Base-by-base conservation (phyloP, 78 protist species). In the Dictyostelium intermedium region DNA sequence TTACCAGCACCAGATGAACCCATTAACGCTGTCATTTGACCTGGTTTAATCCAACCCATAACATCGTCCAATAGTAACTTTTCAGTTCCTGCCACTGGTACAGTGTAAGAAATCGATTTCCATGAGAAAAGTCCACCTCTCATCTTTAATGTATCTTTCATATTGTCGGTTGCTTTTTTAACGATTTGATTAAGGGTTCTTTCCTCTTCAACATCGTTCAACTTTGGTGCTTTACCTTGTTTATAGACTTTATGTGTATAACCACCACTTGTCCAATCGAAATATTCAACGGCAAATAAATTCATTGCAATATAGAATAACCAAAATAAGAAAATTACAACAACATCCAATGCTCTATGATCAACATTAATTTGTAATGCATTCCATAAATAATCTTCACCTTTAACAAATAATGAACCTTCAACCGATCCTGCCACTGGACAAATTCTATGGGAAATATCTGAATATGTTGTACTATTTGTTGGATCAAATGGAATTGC, bases 1-100 rank as follows among this genome's bases (percentile, higher is more conserved):
- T 98, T 98, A 69, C 91, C 95, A n/a, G 95, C 95, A 76, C 95
- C 95, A 6, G 96, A 85, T 5, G 97, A 89, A 25, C 97, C 97
- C 97, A 95, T 91, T 11, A 95, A 79, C 14, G 97, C 97, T 14
- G 97, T 95, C 96, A 95, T 92, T 61, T 87, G 82, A 41, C 95
- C 92, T 34, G 92, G 96, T 60, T 85, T 83, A 27, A 94, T 85
- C 91, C 93, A 87, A 77, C 92, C 92, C 27, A 56, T 50, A 35
- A 85, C 70, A 41, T 85, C 86, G 50, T 86, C 91, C 7, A 94
- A 83, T 1, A 94, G 20, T 30, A 91, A 37, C 20, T 85, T 83
- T 9, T 37, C n/a, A 1, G 25, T 74, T 18, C 82, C 94, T 53
- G 82, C 87, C 4, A 91, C 74, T 74, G 95, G 95, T 5, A 91